phyloP scores from a whole-genome alignment of 192 early-diverging fungal genomes.

The Rhizophagus sp. region DNA sequence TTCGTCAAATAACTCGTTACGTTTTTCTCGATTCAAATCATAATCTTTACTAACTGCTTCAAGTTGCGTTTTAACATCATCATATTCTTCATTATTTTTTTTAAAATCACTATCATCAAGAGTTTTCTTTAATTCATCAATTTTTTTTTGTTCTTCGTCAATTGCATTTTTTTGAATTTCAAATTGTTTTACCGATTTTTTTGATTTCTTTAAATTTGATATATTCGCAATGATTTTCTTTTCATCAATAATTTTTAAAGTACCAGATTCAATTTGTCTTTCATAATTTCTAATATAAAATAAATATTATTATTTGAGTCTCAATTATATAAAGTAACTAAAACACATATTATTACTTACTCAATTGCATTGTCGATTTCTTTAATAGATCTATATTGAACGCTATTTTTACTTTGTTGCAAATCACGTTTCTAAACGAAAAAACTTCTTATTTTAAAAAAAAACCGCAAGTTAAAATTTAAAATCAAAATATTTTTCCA shows the following conservation, averaged over 20 bases:
- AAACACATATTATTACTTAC: conserved; percentile 44
- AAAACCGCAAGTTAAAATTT: background rate
- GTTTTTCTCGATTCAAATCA: conserved; percentile 61
- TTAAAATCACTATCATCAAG: conserved; percentile 66
- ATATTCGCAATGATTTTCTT: conserved; percentile 85
- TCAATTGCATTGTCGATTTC: conserved; percentile 78
- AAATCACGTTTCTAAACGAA: conserved; percentile 61
- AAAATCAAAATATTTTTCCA: background rate
- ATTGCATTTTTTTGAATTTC: conserved; percentile 58
- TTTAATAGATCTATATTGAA: conserved; percentile 75
- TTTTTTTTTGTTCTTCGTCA: conserved; percentile 55
- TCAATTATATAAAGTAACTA: background rate
- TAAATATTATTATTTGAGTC: background rate
- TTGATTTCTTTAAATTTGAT: conserved; percentile 72
- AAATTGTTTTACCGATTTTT: conserved; percentile 67
- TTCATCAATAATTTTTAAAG: conserved; percentile 81
- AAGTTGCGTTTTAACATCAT: conserved; percentile 72
- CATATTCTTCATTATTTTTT: conserved; percentile 67
- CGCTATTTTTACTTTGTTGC: conserved; percentile 74
- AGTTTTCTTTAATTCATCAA: conserved; percentile 68
- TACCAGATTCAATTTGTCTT: conserved; percentile 75
- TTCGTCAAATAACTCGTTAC: conserved; percentile 69
- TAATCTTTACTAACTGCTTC: conserved; percentile 63
- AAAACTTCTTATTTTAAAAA: background rate
- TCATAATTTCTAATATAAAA: conserved; percentile 62